Evolutionary conservation across 331 rosid genomes (phyloP).

Genomic region (Malus hybrid): DNA sequence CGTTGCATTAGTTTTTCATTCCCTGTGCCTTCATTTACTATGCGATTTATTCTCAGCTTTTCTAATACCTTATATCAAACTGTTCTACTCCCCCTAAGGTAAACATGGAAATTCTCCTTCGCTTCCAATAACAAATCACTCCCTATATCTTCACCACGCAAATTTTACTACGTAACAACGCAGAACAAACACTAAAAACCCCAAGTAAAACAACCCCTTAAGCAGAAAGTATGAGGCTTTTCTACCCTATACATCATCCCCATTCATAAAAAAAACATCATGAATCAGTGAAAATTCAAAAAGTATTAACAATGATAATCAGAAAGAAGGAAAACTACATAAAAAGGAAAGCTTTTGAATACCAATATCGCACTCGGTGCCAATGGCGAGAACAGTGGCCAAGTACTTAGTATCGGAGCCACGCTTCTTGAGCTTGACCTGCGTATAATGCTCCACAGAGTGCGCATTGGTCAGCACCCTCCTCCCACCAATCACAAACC

Average conservation of each 20-base stretch:
- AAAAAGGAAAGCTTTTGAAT: background rate
- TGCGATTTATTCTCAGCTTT: background rate
- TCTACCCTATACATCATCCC: background rate
- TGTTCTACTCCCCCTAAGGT: background rate
- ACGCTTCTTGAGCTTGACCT: conserved; percentile 52
- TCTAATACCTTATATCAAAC: background rate
- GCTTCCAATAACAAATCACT: background rate
- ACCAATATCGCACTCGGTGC: conserved; percentile 51
- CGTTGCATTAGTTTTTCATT: background rate
- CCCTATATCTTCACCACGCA: background rate
- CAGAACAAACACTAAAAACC: background rate
- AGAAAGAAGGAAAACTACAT: background rate
- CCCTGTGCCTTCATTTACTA: background rate
- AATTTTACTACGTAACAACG: background rate
- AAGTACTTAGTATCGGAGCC: conserved; percentile 49
- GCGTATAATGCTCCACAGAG: conserved; percentile 51
- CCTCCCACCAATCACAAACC: conserved; percentile 39
- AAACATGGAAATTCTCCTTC: background rate
- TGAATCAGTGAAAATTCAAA: background rate
- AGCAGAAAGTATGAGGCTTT: background rate
- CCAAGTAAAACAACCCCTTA: background rate
- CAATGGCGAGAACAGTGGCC: conserved; percentile 45
- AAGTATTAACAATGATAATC: background rate
- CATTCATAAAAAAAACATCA: background rate
- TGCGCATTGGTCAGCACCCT: conserved; percentile 50